Base-by-base conservation (phyloP, 1,284 basidiomycete genomes). In the Papiliotrema terrestris region DNA sequence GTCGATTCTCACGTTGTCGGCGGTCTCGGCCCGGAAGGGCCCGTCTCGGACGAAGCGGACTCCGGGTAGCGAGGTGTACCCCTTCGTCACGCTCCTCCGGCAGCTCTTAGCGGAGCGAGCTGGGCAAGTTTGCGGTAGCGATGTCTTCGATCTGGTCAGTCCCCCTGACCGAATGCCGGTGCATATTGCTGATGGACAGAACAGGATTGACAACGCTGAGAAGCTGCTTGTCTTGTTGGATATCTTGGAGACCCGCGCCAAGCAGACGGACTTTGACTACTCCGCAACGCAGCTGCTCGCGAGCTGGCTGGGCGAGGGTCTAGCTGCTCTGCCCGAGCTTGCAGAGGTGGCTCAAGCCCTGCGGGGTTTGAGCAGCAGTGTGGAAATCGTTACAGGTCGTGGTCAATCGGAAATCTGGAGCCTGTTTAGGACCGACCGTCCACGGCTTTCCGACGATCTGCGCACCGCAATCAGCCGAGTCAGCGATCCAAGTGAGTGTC, bases 321-420 rank as follows among this genome's bases (percentile, higher is more conserved):
- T 77, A 1, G 48, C 38, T 2, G 55, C 49, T 4, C 45, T 70
- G 14, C 22, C 49, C 1, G 42, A 49, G 6, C 51, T 61, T 41
- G 53, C 61, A 20, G 47, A 55, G 3, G 25, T 49, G 1, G 35
- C 42, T 13, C 26, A 35, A 17, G 4, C 39, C 13, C 22, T 69
- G 5, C 39, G 41, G 19, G 43, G 45, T 8, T 51, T 62, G 11
- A 49, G 46, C 9, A 19, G n/a, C 8, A 64, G 63, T 72, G 2
- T 68, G 75, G 17, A 59, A 60, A n/a, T 78, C 56, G 73, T 69
- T 3, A 61, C 68, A 13, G 78, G 80, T 41, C 60, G 75, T 17
- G 76, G 75, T 8, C 77, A 80, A 66, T 60, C 72, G 2, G 61
- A 72, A 20, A 67, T 80, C 15, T 80, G 79, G 79, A 82, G 57